Evolutionary conservation across 2,329 filamentous ascomycete genomes (phyloP).

Genomic region (Fusarium decemcellulare): DNA sequence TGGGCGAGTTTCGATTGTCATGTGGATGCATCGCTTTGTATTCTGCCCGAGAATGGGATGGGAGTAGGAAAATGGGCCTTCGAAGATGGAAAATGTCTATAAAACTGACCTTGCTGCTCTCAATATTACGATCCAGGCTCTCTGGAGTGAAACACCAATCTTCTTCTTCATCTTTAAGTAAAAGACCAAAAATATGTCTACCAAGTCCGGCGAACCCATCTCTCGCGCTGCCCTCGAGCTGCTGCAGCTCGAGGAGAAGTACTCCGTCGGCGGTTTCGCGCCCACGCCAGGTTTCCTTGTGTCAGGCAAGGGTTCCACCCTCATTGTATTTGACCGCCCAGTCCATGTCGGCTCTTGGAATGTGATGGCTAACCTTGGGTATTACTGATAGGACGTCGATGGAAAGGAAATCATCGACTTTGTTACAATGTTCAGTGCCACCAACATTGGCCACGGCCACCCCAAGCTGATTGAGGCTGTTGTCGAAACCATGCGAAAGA

Average conservation of each 20-base stretch:
- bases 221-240: constrained; percentile 21
- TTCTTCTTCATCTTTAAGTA: not conserved
- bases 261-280: constrained; percentile 24
- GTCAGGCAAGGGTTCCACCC: constrained; percentile 25
- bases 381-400: constrained; percentile 22
- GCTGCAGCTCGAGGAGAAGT: constrained; percentile 22
- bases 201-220: constrained; percentile 21
- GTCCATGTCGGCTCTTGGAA: no score
- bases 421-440: constrained; percentile 29
- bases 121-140: not conserved
- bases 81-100: not conserved
- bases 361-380: no score
- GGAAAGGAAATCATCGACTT: constrained; percentile 31
- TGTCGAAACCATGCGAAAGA: constrained; percentile 15
- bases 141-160: not conserved
- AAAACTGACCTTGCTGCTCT: not conserved
- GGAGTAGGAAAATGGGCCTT: not conserved
- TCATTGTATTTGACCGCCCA: constrained; percentile 25
- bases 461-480: constrained; percentile 24
- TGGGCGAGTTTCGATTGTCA: not conserved
- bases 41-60: not conserved
- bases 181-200: constrained; percentile 7
- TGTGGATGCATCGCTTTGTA: not conserved
- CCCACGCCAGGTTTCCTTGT: constrained; percentile 24
- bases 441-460: constrained; percentile 29